Evolutionary conservation across 2,329 filamentous ascomycete genomes (phyloP), one percentile per base, ranked within the genome.

Genomic region (Penicillium hordei): DNA sequence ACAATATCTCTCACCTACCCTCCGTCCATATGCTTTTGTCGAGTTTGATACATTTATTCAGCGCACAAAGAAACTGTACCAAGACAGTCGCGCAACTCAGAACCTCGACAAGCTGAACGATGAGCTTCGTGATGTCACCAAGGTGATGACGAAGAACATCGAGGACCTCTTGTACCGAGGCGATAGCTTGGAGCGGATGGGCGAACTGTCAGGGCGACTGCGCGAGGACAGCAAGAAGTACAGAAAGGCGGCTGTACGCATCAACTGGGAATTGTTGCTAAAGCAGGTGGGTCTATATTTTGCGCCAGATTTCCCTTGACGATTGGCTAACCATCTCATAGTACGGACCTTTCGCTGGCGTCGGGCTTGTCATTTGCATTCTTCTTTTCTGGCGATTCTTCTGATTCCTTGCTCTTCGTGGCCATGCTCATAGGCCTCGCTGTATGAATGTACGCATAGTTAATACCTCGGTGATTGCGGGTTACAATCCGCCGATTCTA

Each of bases 131-230:
- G 94, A 97, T 77, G 95, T 99, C 55, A 97, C 94, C 1, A 93
- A 97, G 79, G 93, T 99, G 72, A 99, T 99, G 95, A 97, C 93
- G 55, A 97, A 97, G 85, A 99, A 99, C 76, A 97, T 99, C 67
- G 94, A 99, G 81, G 94, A 99, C 75, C 79, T 99, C 71, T 81
- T 99, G 52, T 99, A 99, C 75, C 83, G 95, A 61, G 94, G 94
- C 29, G 94, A 99, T 74, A 94, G 88, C 69, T 78, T 99, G 66
- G 94, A 99, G 79, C 86, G 92, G 70, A 99, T 99, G 94, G 93
- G 94, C 60, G 93, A 97, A 79, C 89, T 97, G 72, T 95, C 90
- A 69, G 89, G 86, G 56, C 82, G 93, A 61, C 77, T 99, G 73
- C 82, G 91, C 62, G 94, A 99, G 73, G 94, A 99, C 72, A 94